phyloP scores from a whole-genome alignment of 176 grass and related monocot genomes.

The Zoysia pacifica region DNA sequence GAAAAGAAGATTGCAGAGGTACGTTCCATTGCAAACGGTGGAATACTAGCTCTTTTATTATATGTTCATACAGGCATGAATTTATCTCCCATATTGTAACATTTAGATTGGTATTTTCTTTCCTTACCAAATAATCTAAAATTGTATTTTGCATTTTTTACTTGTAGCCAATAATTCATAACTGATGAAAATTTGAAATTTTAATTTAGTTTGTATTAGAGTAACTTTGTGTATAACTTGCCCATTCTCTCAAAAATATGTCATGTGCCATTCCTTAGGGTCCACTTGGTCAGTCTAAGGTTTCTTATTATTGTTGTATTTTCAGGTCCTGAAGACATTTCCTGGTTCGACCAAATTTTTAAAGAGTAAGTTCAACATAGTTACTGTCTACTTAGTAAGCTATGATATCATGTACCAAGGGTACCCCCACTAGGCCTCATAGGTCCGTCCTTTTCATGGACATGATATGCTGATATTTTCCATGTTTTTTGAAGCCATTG shows the following conservation, averaged over 20 bases:
- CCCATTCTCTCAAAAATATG: not conserved
- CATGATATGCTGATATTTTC: slow-evolving; percentile 34
- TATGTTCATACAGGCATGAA: not conserved
- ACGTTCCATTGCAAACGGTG: slow-evolving; percentile 8
- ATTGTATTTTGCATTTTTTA: slow-evolving; percentile 3
- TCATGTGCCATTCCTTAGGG: not conserved
- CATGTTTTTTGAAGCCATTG: slow-evolving; percentile 69
- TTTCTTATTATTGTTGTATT: slow-evolving; percentile 30
- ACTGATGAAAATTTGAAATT: not conserved
- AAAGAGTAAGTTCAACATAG: slow-evolving; percentile 66
- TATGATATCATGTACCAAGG: slow-evolving; percentile 10
- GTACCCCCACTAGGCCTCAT: not conserved
- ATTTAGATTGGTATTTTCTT: not conserved
- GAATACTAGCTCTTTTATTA: slow-evolving; percentile 4
- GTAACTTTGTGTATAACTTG: slow-evolving; percentile 1
- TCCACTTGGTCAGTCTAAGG: not conserved
- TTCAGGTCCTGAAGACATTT: slow-evolving; percentile 86
- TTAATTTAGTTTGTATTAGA: slow-evolving; percentile 24
- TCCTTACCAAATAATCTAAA: not conserved
- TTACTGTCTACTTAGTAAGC: not conserved
- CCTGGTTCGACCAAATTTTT: slow-evolving; percentile 57
- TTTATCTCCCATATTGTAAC: not conserved
- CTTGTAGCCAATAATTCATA: not conserved
- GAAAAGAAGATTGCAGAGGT: slow-evolving; percentile 97
- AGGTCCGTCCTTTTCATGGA: not conserved